These are phyloP conservation scores for Ogataea saltuana DNA, from an alignment of 805 yeast species.

Conservation along the genomic window DNA sequence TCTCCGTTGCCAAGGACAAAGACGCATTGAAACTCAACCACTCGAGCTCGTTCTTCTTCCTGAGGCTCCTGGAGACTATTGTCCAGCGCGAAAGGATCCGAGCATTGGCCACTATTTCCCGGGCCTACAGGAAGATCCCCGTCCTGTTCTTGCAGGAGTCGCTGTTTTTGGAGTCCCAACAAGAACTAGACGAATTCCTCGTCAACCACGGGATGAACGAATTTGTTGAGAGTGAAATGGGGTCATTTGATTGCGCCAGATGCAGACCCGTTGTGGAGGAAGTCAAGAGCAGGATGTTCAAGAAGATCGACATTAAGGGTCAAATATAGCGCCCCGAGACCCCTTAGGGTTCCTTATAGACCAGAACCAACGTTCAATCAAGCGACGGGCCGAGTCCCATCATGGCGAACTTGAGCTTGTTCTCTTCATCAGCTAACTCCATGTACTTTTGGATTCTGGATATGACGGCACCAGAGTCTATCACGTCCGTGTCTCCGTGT, in stretches of 20 bases:
- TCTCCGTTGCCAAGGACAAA: conserved; percentile 15
- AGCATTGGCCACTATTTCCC: conserved; percentile 56
- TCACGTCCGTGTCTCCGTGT: conserved; percentile 43
- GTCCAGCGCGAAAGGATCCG: conserved; percentile 57
- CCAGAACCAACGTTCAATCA: too few relatives aligned
- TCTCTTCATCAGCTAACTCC: conserved; percentile 57
- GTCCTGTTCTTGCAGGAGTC: conserved; percentile 21
- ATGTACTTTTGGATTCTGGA: conserved; percentile 67
- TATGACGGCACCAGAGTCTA: conserved; percentile 52
- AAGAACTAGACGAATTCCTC: conserved; percentile 46
- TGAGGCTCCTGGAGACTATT: conserved; percentile 49
- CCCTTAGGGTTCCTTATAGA: too few relatives aligned
- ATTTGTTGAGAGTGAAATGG: conserved; percentile 30
- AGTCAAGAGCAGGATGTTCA: conserved; percentile 38
- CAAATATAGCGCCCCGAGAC: too few relatives aligned
- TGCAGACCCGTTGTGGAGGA: conserved; percentile 28
- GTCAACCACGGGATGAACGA: conserved; percentile 39
- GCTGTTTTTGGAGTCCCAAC: conserved; percentile 33
- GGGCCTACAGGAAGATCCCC: conserved; percentile 52
- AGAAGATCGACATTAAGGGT: conserved; percentile 85
- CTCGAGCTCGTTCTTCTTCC: conserved; percentile 27
- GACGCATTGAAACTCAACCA: conserved; percentile 24
- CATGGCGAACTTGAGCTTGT: conserved; percentile 67
- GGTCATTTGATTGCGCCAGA: conserved; percentile 29
- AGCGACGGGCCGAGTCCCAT: conserved; percentile 80